Evolutionary conservation across 2,329 filamentous ascomycete genomes (phyloP).

Genomic region (Monosporascus ibericus): DNA sequence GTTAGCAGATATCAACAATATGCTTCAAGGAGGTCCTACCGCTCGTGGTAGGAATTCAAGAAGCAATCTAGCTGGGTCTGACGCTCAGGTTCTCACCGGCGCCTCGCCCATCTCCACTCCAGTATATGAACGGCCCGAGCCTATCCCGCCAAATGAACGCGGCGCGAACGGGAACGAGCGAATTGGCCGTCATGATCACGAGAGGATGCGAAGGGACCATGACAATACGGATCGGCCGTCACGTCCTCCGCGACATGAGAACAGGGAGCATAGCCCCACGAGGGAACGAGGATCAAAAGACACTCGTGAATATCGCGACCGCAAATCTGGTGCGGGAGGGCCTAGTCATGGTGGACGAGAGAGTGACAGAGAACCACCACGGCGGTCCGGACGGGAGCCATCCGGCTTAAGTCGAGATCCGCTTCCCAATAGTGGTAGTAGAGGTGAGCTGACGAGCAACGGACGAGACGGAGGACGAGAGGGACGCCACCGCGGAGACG

Average conservation of each 20-base stretch:
- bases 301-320: conserved; percentile 22
- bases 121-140: conserved; percentile 41
- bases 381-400: conserved; percentile 22
- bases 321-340: conserved; percentile 19
- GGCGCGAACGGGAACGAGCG: conserved; percentile 26
- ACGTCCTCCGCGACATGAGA: conserved; percentile 38
- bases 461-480: conserved; percentile 20
- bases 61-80: conserved; percentile 44
- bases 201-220: conserved; percentile 32
- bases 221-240: conserved; percentile 36
- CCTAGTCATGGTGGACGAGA: conserved; percentile 21
- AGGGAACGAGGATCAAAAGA: conserved; percentile 38
- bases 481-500: conserved; percentile 5
- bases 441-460: conserved; percentile 4
- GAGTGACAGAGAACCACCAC: conserved; percentile 22
- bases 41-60: conserved; percentile 31
- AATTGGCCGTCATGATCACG: conserved; percentile 27
- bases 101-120: conserved; percentile 46
- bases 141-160: conserved; percentile 31
- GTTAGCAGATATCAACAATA: conserved; percentile 54
- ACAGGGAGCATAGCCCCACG: conserved; percentile 41
- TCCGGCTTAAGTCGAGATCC: conserved; percentile 13
- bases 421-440: conserved; percentile 13
- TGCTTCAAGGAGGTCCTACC: conserved; percentile 39
- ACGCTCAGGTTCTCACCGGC: conserved; percentile 50